Base-by-base conservation (phyloP, 208 protist genomes). In the Porcisia hertigi region DNA sequence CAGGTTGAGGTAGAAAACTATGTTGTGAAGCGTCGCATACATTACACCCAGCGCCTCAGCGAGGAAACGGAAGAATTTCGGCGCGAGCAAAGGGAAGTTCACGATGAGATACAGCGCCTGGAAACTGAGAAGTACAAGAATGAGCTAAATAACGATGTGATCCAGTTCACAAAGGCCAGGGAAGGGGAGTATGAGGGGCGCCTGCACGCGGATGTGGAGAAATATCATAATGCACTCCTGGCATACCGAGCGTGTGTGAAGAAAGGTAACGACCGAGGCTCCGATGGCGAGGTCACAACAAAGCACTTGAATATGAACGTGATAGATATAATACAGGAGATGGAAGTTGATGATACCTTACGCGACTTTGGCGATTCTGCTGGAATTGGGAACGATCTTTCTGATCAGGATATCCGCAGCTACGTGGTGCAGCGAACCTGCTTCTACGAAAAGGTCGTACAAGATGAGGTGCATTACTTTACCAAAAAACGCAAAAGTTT, bases 51-150 rank as follows among this genome's bases (percentile, higher is more conserved):
- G 60, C 83, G 86, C 11, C 78, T 90, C 54, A 73, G 71, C 55
- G 81, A 87, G 53, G 86, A 90, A 60, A 87, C 83, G 1, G 83
- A 87, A 60, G 86, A 90, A 65, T 90, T 85, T 69, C 79, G 83
- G 2, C 77, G 77, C 5, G 86, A 90, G 75, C 83, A 84, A 36
- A 75, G 79, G 6, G 86, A 82, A 47, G 70, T 87, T 18, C 86
- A 88, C 47, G 81, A 90, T 20, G 80, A 85, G 30, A 81, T 88
- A n/a, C 75, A 88, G 16, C 77, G 86, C 16, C 25, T 75, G 5
- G 86, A 88, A 72, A 34, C 54, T 0, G 79, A 88, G 39, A 72
- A 81, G 45, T 88, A 86, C 69, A 83, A 85, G 63, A 65, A 74
- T 30, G 81, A 84, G 7, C 71, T 88, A n/a, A 71, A 75, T 63